Conservation (phyloP, 2,329 filamentous ascomycete species). For the Colletotrichum liaoningense region DNA sequence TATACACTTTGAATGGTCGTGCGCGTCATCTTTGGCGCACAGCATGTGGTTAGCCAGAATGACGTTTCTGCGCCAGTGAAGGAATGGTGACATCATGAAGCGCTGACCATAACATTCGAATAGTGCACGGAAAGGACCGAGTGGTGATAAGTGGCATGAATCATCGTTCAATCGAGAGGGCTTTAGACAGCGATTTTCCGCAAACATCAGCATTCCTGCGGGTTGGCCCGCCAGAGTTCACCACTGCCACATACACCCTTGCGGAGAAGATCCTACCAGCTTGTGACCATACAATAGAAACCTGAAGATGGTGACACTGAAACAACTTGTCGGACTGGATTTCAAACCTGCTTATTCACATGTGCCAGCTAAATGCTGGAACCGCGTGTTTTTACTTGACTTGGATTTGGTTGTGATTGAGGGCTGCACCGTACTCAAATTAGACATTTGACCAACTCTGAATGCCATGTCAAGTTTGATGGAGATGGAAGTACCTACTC, state of each 20-base stretch:
- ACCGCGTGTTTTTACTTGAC: no score
- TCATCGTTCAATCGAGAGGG: background rate
- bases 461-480: no score
- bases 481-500: no score
- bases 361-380: no score
- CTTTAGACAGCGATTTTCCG: background rate
- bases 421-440: no score
- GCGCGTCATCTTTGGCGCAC: constrained; percentile 24
- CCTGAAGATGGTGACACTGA: background rate
- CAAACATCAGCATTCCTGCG: background rate
- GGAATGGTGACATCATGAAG: constrained; percentile 28
- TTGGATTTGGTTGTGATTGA: no score
- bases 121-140: background rate
- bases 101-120: background rate
- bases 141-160: background rate
- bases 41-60: background rate
- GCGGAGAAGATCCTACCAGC: background rate
- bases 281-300: background rate
- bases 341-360: no score
- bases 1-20: background rate
- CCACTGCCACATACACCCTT: background rate
- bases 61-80: constrained; percentile 11
- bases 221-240: background rate
- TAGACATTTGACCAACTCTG: no score
- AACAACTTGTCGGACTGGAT: no score